Conservation (phyloP, 306 rosid species). For the Begonia masoniana region DNA sequence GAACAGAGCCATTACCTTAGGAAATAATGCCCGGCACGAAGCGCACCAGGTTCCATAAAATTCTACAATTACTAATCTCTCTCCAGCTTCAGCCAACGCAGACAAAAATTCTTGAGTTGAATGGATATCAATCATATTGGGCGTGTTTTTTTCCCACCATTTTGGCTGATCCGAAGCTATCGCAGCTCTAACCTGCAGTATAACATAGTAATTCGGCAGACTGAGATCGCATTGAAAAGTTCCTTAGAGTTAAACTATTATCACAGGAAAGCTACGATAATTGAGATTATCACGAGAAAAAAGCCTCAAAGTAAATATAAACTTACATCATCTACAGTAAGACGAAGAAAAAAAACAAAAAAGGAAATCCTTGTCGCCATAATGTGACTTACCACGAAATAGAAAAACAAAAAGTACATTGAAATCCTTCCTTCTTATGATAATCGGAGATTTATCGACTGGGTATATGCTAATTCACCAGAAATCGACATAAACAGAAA, state of each 20-base stretch:
- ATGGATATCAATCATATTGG: constrained; percentile 87
- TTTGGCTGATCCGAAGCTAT: constrained; percentile 76
- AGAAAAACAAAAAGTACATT: no score
- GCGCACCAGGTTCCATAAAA: constrained; percentile 99
- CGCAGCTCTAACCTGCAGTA: constrained; percentile 55
- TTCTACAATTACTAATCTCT: constrained; percentile 87
- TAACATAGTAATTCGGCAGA: constrained; percentile 9
- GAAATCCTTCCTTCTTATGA: no score
- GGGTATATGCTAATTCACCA: no score
- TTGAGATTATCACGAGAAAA: no score
- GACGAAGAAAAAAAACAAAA: no score
- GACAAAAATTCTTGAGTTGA: constrained; percentile 79
- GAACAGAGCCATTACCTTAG: constrained; percentile 40
- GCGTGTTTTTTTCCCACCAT: constrained; percentile 97
- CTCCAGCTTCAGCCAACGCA: constrained; percentile 78
- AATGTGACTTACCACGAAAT: no score
- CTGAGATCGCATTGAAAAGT: background rate
- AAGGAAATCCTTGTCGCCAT: no score
- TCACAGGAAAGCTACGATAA: no score
- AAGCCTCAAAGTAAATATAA: no score
- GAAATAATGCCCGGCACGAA: constrained; percentile 95
- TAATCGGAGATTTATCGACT: no score
- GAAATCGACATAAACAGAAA: background rate
- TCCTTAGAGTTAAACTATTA: background rate
- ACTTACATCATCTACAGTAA: no score